phyloP scores from a whole-genome alignment of 148 eudicot genomes.

The Beta vulgaris region DNA sequence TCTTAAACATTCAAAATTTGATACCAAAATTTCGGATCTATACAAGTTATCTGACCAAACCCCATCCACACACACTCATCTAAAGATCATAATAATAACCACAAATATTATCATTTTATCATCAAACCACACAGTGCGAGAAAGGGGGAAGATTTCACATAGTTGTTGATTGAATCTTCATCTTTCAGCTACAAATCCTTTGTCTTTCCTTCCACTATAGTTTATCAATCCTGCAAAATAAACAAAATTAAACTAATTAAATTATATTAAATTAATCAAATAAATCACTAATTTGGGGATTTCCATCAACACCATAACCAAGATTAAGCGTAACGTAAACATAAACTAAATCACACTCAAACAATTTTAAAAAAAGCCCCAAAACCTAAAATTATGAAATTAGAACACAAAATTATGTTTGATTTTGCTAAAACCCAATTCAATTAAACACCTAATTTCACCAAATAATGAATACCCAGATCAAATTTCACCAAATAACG shows the following conservation, averaged over 20 bases:
- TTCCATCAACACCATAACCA: background rate
- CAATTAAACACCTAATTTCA: background rate
- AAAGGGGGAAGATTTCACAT: conserved; percentile 7
- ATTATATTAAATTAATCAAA: too few relatives aligned
- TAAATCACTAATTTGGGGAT: background rate
- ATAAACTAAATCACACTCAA: conserved; percentile 4
- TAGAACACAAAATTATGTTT: background rate
- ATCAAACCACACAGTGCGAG: conserved; percentile 20
- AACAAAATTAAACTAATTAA: background rate
- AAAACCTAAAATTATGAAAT: background rate
- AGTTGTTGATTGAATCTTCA: conserved; percentile 16
- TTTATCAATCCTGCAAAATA: conserved; percentile 30
- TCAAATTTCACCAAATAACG: background rate
- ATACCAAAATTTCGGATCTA: conserved; percentile 30
- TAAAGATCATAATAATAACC: background rate
- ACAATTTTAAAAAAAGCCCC: background rate
- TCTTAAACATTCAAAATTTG: conserved; percentile 21
- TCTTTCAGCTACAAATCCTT: conserved; percentile 45
- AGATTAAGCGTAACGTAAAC: conserved; percentile 3
- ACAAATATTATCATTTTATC: background rate
- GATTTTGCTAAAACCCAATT: background rate
- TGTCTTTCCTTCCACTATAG: conserved; percentile 36
- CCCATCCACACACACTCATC: conserved; percentile 14
- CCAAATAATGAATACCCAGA: too few relatives aligned
- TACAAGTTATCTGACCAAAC: conserved; percentile 29